These are phyloP conservation scores for Tulasnella sp. DNA, from an alignment of 768 basidiomycete genomes.

Conservation along the genomic window DNA sequence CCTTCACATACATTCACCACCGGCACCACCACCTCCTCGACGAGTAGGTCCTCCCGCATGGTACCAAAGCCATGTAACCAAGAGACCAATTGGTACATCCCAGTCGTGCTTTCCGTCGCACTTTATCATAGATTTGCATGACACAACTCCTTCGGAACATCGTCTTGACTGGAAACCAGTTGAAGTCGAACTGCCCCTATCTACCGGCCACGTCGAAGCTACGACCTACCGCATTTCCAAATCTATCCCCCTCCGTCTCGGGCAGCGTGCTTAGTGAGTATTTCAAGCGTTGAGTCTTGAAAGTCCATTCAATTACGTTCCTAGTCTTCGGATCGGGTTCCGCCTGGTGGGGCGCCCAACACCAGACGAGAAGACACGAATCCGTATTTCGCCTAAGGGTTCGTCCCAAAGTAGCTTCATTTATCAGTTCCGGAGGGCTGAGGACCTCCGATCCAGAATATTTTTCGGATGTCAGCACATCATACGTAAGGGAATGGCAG, in stretches of 20 bases:
- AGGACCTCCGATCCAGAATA: not conserved
- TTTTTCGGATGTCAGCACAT: not conserved
- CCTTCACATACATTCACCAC: no score
- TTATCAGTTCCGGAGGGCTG: no score
- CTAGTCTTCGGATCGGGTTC: not conserved
- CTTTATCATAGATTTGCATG: not conserved
- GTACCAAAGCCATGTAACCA: not conserved
- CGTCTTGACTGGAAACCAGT: not conserved
- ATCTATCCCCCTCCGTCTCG: not conserved
- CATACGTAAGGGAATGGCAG: not conserved
- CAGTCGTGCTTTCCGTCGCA: not conserved
- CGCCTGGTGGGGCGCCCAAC: not conserved
- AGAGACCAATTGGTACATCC: not conserved
- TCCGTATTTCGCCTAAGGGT: not conserved
- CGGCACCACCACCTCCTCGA: not conserved
- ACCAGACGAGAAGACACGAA: not conserved
- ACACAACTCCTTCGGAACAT: not conserved
- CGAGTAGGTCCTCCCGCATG: not conserved
- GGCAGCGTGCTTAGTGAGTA: not conserved
- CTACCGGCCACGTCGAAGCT: not conserved
- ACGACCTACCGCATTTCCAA: not conserved
- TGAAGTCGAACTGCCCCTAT: not conserved
- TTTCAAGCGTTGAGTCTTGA: not conserved
- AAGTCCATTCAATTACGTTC: not conserved
- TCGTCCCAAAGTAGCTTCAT: not conserved